Percentiles rank a stretch among this genome's conserved stretches.
Evolutionary conservation across 768 basidiomycete species (phyloP).

Genomic region (Gloeopeniophorella convolvens): DNA sequence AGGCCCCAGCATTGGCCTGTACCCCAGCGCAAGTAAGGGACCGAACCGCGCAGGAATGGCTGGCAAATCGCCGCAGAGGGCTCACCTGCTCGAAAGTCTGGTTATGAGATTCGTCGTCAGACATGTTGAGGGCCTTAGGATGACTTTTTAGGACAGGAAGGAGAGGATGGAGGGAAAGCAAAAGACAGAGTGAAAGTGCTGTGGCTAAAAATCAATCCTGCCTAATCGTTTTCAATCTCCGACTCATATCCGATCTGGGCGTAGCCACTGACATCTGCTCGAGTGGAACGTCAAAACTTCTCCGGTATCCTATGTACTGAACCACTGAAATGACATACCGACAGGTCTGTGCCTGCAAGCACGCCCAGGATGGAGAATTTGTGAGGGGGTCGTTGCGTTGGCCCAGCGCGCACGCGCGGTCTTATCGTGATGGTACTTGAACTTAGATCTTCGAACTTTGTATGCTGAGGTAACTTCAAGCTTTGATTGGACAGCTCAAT

Average conservation of each 20-base stretch:
- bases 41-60: not conserved
- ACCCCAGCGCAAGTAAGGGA: conserved; percentile 20
- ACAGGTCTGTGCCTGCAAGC: too few species aligned
- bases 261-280: conserved; percentile 25
- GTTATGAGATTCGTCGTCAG: conserved; percentile 85
- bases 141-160: conserved; percentile 23
- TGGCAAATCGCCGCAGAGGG: not conserved
- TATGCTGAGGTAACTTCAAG: too few species aligned
- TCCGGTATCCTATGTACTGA: too few species aligned
- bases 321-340: too few species aligned
- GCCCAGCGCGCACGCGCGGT: too few species aligned
- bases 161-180: conserved; percentile 25
- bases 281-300: not conserved
- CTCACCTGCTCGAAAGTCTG: conserved; percentile 79
- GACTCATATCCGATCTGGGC: conserved; percentile 25
- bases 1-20: conserved; percentile 69
- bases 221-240: conserved; percentile 37
- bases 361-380: too few species aligned
- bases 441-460: too few species aligned
- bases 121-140: conserved; percentile 45
- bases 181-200: conserved; percentile 23
- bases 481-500: too few species aligned
- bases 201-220: conserved; percentile 27
- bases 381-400: too few species aligned
- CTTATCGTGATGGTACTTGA: too few species aligned